These are phyloP conservation scores for Ambrosiella xylebori DNA, from an alignment of 2,329 filamentous ascomycete genomes.

Conservation along the genomic window DNA sequence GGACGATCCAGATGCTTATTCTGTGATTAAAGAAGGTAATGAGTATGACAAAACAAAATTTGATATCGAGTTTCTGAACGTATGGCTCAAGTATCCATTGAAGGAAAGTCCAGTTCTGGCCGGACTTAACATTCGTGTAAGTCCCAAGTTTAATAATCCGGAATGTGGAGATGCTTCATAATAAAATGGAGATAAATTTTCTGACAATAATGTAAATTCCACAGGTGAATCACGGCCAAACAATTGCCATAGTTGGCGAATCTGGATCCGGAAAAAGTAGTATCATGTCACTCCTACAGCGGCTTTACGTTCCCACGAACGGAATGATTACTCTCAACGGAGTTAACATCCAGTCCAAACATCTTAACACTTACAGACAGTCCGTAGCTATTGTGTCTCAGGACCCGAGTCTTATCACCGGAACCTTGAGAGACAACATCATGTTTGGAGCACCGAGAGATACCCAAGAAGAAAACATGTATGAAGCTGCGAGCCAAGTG, in stretches of 20 bases:
- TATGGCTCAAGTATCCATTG: conserved; percentile 14
- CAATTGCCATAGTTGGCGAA: conserved; percentile 12
- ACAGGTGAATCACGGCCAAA: conserved; percentile 13
- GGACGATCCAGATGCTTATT: not conserved
- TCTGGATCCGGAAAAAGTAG: conserved; percentile 18
- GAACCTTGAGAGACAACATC: conserved; percentile 52
- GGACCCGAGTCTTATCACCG: conserved; percentile 26
- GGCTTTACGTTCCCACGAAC: conserved; percentile 13
- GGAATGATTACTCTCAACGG: conserved; percentile 31
- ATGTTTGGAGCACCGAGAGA: conserved; percentile 24
- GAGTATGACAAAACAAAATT: not conserved
- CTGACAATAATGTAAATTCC: not conserved
- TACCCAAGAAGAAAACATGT: conserved; percentile 2
- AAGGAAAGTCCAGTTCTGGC: conserved; percentile 10
- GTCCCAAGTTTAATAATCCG: not conserved
- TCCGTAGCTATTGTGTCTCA: conserved; percentile 40
- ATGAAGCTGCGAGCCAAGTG: conserved; percentile 27
- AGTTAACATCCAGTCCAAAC: conserved; percentile 25
- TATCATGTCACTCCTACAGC: conserved; percentile 18
- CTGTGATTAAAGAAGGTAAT: not conserved
- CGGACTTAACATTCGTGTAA: conserved; percentile 13
- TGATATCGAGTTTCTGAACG: conserved; percentile 13
- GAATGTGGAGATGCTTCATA: not conserved
- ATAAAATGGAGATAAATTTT: not conserved
- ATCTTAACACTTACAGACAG: conserved; percentile 33